Base-by-base conservation (phyloP, 495 filamentous ascomycete genomes). In the Penicillium subrubescens region DNA sequence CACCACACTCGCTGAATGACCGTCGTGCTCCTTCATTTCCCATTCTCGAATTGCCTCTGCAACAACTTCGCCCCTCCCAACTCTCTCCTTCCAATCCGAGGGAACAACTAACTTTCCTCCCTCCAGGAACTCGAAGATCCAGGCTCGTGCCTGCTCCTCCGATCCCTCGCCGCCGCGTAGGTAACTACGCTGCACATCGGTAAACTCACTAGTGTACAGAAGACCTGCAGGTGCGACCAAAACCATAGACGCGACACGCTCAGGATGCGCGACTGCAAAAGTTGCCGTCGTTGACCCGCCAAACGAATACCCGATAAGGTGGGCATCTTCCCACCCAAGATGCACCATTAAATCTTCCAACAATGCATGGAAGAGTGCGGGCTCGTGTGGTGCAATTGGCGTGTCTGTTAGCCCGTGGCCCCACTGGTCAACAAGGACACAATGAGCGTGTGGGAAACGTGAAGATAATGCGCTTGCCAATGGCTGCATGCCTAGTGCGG, bases 21-120 rank as follows among this genome's bases (percentile, higher is more conserved):
- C 82, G 6, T 60, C 33, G 71, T 84, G 82, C 34, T 79, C 65
- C 46, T 60, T 71, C 59, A 75, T 62, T 63, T 83, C 62, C 82
- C 82, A 84, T 1, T 75, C 76, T 14, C 75, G 65, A 44, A 84
- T 69, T 15, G 81, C 81, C 64, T 81, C 74, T 0, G 77, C 74
- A 39, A 83, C 82, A 8, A 83, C 69, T 35, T 80, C 78, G 15
- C 79, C 77, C 17, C 70, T 62, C 17, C 12, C 59, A 37, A 82
- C 74, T 31, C 76, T 77, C 66, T 82, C 76, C 66, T 73, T 65
- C 81, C 81, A 83, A 61, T 78, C 77, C 15, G 56, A 21, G 23
- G 79, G 80, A 27, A 82, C 75, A 43, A 72, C 61, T 31, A 77
- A 64, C 5, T 68, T 19, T 0, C 79, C 79, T 0, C 79, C 78